Conservation (phyloP, 1,284 basidiomycete species). For the Sporisorium iseilematis-ciliati region DNA sequence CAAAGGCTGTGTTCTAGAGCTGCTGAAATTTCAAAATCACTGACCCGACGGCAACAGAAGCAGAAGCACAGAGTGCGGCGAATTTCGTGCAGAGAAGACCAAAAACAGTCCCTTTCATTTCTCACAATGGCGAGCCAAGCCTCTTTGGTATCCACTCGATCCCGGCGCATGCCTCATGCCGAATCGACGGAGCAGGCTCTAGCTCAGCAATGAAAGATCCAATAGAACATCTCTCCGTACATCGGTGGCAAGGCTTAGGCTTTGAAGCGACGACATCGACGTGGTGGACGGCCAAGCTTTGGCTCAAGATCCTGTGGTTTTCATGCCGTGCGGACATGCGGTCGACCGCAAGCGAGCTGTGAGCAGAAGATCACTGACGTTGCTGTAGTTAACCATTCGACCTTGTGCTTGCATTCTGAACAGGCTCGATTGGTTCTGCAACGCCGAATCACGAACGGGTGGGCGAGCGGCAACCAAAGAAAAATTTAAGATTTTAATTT, state of each 20-base stretch:
- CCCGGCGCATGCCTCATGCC: conserved; percentile 11
- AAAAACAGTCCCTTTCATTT: not conserved
- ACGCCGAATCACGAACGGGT: not conserved
- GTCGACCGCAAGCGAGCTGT: conserved; percentile 2
- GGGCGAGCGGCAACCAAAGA: not conserved
- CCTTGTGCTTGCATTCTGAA: not conserved
- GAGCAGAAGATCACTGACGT: conserved; percentile 2
- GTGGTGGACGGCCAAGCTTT: not conserved
- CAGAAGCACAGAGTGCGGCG: conserved; percentile 3
- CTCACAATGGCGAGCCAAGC: conserved; percentile 5
- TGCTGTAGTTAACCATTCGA: not conserved
- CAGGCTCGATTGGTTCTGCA: not conserved
- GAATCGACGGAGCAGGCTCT: no score
- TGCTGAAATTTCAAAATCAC: not conserved
- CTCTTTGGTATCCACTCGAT: conserved; percentile 12
- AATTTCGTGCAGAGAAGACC: conserved; percentile 7
- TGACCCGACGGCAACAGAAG: conserved; percentile 2
- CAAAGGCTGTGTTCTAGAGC: conserved; percentile 2
- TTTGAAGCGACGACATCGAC: not conserved
- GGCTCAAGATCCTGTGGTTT: not conserved
- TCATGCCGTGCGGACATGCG: conserved; percentile 5
- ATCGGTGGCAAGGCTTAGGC: not conserved
- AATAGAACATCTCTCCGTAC: not conserved
- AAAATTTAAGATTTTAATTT: not conserved
- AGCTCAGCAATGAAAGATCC: no score